Evolutionary conservation across 2,329 filamentous ascomycete genomes (phyloP), one percentile per base, ranked within the genome.

Genomic region (Xylaria sp.): DNA sequence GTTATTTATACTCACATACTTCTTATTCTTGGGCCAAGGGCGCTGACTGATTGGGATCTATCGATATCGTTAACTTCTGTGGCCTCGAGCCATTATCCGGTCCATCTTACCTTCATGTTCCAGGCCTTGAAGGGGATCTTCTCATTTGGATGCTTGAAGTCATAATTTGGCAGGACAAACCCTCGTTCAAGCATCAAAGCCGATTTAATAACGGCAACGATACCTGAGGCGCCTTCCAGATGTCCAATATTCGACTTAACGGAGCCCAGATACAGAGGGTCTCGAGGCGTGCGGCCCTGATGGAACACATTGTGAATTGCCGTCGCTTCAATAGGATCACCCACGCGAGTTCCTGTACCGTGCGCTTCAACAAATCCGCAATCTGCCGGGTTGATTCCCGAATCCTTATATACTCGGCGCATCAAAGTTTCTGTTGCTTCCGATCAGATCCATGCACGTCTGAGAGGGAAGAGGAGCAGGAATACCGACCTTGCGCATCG

Each of bases 311-410:
- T 79, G 47, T 81, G 75, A 39, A 88, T 81, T 3, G 84, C 85
- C 11, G 76, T 78, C 0, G 84, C 83, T 69, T 89, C 87, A n/a
- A 85, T 82, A 0, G 86, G 85, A 67, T 89, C 87, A 1, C 87
- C 87, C 1, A 83, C 82, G 45, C 80, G 80, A 19, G 87, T 89
- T 6, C 86, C 86, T 0, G 86, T 88, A 19, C 86, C 86, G 72
- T 89, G 87, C 2, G 84, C 84, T 71, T 89, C 86, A 8, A 85
- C 79, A 64, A 82, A 85, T 27, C 78, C 78, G 47, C 79, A 81
- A 1, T 81, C 77, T 7, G 73, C 70, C n/a, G 79, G 79, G 45
- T 81, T 78, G 0, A 83, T 76, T 14, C 78, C 83, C 1, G 80
- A 77, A 48, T 78, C 78, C 6, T 68, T 68, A 72, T 85, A 86